A percentile compares a stretch with the other conserved stretches of the same genome.
phyloP scores from a whole-genome alignment of 2,329 filamentous ascomycete species.

The Aspergillus felis region DNA sequence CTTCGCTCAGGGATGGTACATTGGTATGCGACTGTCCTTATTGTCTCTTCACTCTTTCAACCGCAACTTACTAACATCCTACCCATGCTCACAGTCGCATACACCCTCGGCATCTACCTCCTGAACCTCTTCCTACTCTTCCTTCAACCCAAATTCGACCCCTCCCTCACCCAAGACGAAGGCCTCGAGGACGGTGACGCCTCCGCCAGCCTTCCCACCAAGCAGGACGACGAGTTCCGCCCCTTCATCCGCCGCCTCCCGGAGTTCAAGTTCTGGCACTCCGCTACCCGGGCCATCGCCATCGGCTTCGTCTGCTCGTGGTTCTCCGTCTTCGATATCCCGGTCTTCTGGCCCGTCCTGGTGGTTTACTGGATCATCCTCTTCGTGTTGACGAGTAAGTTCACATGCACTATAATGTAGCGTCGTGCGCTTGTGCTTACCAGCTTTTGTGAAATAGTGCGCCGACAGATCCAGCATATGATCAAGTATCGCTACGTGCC shows the following conservation, averaged over 20 bases:
- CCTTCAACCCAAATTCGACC: slow-evolving; percentile 97
- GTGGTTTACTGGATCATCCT: slow-evolving; percentile 99
- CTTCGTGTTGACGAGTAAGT: slow-evolving; percentile 89
- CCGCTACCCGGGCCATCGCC: slow-evolving; percentile 78
- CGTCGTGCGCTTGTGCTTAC: not conserved
- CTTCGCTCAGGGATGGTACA: slow-evolving; percentile 96
- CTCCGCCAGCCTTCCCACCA: slow-evolving; percentile 74
- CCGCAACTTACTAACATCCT: not conserved
- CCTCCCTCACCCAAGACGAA: slow-evolving; percentile 89
- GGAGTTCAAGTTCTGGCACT: slow-evolving; percentile 99
- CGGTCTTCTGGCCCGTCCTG: slow-evolving; percentile 97
- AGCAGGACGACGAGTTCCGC: slow-evolving; percentile 95
- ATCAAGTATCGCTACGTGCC: slow-evolving; percentile 99
- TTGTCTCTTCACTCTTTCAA: not conserved
- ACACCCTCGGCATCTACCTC: slow-evolving; percentile 96
- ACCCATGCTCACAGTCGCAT: slow-evolving; percentile 64
- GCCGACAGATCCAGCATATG: slow-evolving; percentile 99
- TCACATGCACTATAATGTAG: not conserved
- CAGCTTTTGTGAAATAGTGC: slow-evolving; percentile 58
- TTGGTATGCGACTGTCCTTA: slow-evolving; percentile 57
- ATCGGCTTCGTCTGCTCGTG: slow-evolving; percentile 86
- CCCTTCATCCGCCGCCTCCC: slow-evolving; percentile 94
- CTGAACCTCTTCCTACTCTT: slow-evolving; percentile 99
- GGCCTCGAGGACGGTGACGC: slow-evolving; percentile 91
- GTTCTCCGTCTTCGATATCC: slow-evolving; percentile 92